Percentiles rank a stretch among this genome's conserved stretches.
phyloP scores from a whole-genome alignment of 139 green algal genomes.

The Medakamo hakoo region DNA sequence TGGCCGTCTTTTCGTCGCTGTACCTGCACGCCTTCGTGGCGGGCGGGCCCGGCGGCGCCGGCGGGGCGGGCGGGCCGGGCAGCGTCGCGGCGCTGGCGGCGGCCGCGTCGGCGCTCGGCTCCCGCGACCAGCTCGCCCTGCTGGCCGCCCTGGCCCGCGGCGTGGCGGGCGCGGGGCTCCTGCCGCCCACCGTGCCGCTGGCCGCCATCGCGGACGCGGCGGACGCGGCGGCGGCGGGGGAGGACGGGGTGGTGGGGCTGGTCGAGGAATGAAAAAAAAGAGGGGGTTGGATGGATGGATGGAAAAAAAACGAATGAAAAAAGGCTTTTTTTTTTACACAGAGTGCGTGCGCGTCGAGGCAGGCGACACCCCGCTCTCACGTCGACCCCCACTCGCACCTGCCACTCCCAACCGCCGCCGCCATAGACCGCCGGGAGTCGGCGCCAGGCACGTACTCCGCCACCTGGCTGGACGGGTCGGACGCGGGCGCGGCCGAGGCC shows the following conservation, averaged over 20 bases:
- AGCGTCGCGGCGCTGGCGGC: constrained; percentile 36
- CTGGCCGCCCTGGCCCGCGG: not conserved
- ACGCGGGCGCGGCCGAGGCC: too few relatives aligned
- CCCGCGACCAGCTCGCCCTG: not conserved
- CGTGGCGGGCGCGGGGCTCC: not conserved
- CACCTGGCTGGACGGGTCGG: too few relatives aligned
- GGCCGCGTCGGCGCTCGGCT: not conserved
- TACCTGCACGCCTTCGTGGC: constrained; percentile 82
- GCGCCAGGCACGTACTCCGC: too few relatives aligned
- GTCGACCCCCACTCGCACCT: too few relatives aligned
- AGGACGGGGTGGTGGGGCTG: not conserved
- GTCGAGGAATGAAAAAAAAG: not conserved
- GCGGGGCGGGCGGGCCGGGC: constrained; percentile 10
- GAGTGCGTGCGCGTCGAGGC: too few relatives aligned
- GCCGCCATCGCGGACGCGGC: not conserved
- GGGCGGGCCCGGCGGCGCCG: too few relatives aligned
- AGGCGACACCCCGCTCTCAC: too few relatives aligned
- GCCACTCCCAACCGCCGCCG: too few relatives aligned
- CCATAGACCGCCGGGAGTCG: too few relatives aligned
- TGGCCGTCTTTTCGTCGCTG: constrained; percentile 88
- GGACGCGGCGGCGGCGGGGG: not conserved
- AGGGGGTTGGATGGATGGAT: not conserved
- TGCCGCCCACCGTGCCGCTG: too few relatives aligned
- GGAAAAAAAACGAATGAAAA: not conserved
- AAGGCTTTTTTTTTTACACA: too few relatives aligned